Percentiles rank a stretch among this genome's conserved stretches.
phyloP scores from a whole-genome alignment of 2,329 filamentous ascomycete species.

The Colletotrichum acutatum region DNA sequence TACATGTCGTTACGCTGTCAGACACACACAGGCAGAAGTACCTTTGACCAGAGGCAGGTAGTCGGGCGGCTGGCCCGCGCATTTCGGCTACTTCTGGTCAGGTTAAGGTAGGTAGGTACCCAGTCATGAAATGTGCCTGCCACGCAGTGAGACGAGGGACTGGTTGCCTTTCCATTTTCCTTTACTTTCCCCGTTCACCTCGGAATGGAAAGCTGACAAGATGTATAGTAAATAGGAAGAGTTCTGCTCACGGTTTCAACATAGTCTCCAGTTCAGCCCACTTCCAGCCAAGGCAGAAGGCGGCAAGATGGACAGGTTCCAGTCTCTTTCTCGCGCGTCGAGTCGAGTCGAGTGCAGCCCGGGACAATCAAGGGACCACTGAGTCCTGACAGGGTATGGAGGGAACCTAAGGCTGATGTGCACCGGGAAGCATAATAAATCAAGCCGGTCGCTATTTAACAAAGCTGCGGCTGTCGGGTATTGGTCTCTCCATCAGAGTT shows the following conservation, averaged over 20 bases:
- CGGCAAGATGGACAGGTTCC: background rate
- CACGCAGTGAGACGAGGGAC: background rate
- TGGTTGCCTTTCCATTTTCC: background rate
- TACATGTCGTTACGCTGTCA: conserved; percentile 1
- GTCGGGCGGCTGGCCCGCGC: background rate
- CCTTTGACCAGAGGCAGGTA: background rate
- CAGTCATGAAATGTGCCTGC: background rate
- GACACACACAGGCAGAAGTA: background rate
- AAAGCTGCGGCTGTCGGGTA: background rate
- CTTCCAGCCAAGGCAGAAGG: conserved; percentile 11
- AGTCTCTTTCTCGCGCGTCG: background rate
- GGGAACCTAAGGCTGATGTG: background rate
- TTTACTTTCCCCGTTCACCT: background rate
- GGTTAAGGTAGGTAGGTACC: background rate
- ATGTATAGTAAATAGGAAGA: background rate
- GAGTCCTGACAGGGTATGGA: background rate
- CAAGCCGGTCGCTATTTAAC: background rate
- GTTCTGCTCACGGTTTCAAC: conserved; percentile 1
- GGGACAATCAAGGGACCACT: background rate
- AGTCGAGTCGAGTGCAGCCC: background rate
- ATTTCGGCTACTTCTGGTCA: background rate
- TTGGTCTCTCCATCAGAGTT: no score
- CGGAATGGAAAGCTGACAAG: background rate
- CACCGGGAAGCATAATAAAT: background rate
- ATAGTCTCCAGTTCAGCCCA: conserved; percentile 20